Conservation (phyloP, 139 green algal species). For the Nannochloris sp. region DNA sequence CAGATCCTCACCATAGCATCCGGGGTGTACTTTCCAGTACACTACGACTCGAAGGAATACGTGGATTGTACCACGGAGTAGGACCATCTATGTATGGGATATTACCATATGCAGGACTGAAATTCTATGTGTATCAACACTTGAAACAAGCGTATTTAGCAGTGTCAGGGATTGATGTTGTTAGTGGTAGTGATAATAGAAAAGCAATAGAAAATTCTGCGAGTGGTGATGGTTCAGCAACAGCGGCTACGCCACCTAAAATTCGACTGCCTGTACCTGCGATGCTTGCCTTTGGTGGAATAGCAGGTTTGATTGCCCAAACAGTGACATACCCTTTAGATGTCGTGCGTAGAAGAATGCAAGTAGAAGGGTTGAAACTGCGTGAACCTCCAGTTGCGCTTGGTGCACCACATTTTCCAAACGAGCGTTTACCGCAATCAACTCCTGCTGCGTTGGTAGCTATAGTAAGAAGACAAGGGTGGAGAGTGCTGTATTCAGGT, state of each 20-base stretch:
- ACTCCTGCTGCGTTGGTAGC: slow-evolving; percentile 41
- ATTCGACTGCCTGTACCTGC: slow-evolving; percentile 50
- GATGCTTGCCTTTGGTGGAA: slow-evolving; percentile 76
- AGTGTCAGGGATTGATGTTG: not conserved
- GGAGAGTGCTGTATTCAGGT: slow-evolving; percentile 50
- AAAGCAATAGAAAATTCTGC: not conserved
- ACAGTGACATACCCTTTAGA: slow-evolving; percentile 82
- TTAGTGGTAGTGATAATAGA: not conserved
- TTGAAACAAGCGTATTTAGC: slow-evolving; percentile 54
- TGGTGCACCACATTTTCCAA: not conserved
- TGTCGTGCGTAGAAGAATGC: slow-evolving; percentile 85
- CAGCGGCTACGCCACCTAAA: not conserved
- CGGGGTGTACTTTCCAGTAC: slow-evolving; percentile 36
- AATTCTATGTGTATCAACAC: slow-evolving; percentile 88
- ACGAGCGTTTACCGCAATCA: not conserved
- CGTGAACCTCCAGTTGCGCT: not conserved
- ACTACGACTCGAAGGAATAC: slow-evolving; percentile 46
- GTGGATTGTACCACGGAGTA: slow-evolving; percentile 72
- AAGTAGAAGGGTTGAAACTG: slow-evolving; percentile 48
- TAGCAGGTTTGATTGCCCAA: slow-evolving; percentile 76
- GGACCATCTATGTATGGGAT: slow-evolving; percentile 81
- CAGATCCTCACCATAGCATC: slow-evolving; percentile 26
- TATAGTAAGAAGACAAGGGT: slow-evolving; percentile 40
- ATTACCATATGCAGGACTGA: slow-evolving; percentile 87
- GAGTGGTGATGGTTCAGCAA: not conserved